Evolutionary conservation across 805 yeast genomes (phyloP), one percentile per base, ranked within the genome.

Genomic region (Naumovozyma castellii): DNA sequence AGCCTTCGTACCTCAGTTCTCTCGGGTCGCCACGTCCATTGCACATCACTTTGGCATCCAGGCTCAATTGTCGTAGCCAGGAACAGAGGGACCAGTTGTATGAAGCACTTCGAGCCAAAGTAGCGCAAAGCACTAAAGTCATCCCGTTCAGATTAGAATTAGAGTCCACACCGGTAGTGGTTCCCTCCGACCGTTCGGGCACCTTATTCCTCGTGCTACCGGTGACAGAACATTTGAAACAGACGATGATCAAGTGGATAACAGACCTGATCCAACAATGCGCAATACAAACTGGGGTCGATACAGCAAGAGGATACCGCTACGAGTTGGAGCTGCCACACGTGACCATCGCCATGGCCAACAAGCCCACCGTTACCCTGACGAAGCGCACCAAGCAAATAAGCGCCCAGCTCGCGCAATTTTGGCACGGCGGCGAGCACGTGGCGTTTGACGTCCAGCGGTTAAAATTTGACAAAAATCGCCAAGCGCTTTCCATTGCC

Each of bases 11-110:
- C 34, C n/a, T 44, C 6, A 46, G 52, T 14, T 36, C 48, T 2
- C 41, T 58, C 17, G 61, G 62, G 1, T 44, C 62, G 3, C 58
- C 58, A 2, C 16, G 38, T 12, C 54, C 58, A 2, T 41, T 60
- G 22, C 65, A 60, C 35, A 36, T 60, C 3, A 49, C 65, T 0
- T 39, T 60, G 28, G 41, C 51, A 2, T 39, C 47, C 4, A 46
- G 43, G 32, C 17, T 50, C 12, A 12, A 25, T 4, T 48, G 48
- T 36, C 30, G 32, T 3, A 32, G 35, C 18, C 42, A 40, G 15
- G 31, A 17, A 2, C 43, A 48, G 17, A 38, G 57, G 19, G 45
- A 52, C 13, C 9, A 3, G 4, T 40, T 45, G 4, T 19, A 35
- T 13, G 9, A 35, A 1, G 14, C n/a, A n/a, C n/a, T n/a, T n/a